Evolutionary conservation across 305 asterid genomes (phyloP).

Genomic region (Fraxinus sp.): DNA sequence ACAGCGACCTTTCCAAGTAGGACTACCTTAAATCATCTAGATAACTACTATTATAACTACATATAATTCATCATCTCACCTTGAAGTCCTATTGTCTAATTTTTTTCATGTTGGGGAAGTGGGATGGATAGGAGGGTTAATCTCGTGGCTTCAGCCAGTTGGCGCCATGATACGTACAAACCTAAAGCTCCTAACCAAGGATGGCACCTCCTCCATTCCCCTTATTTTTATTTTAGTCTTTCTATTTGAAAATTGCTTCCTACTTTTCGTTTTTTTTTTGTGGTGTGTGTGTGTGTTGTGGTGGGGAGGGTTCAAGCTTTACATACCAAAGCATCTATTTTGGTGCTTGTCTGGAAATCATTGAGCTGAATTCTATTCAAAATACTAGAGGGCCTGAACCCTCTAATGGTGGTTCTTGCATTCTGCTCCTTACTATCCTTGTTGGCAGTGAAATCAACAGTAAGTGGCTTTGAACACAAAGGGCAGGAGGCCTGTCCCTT

Average conservation of each 20-base stretch:
- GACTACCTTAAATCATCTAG: neutral
- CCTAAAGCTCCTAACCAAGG: neutral
- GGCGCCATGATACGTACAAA: neutral
- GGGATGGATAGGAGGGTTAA: neutral
- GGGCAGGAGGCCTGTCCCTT: conserved; percentile 78
- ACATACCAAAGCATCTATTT: conserved; percentile 94
- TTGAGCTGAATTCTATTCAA: conserved; percentile 72
- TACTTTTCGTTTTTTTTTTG: neutral
- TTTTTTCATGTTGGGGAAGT: neutral
- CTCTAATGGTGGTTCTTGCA: conserved; percentile 60
- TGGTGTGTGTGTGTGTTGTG: too few species aligned
- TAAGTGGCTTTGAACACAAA: conserved; percentile 78
- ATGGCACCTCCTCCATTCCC: neutral
- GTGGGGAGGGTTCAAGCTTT: neutral
- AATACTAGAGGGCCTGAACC: conserved; percentile 80
- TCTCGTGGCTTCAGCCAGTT: neutral
- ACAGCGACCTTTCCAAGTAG: neutral
- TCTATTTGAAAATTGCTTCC: neutral
- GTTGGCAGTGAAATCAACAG: conserved; percentile 65
- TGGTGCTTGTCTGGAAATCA: conserved; percentile 86
- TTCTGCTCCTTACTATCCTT: conserved; percentile 49
- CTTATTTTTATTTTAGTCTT: neutral
- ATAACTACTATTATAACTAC: neutral
- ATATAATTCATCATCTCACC: neutral
- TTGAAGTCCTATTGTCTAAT: neutral